These are phyloP conservation scores for Trichomonascaceae sp. DNA, from an alignment of 1,139 yeast species.

Conservation along the genomic window DNA sequence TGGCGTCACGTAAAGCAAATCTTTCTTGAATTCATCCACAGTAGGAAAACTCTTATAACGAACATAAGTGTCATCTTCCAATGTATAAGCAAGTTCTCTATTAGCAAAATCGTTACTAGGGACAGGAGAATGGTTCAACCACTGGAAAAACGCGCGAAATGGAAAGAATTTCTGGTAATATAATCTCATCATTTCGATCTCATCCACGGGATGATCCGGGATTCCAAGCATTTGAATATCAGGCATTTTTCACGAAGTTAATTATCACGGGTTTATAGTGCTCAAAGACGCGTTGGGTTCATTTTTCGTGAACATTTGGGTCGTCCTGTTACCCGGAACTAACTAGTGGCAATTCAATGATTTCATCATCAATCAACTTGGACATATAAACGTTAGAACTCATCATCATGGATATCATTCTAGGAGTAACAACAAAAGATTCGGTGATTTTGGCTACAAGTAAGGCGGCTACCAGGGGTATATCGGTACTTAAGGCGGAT, in stretches of 20 bases:
- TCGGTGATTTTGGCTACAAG: conserved; percentile 86
- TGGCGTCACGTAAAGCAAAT: conserved; percentile 71
- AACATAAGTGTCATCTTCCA: conserved; percentile 62
- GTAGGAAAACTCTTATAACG: conserved; percentile 75
- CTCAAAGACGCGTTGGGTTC: neutral
- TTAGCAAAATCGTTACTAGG: conserved; percentile 61
- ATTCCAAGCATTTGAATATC: conserved; percentile 4
- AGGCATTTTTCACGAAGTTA: neutral
- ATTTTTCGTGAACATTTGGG: neutral
- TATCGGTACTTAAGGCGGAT: conserved; percentile 73
- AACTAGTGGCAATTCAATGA: conserved; percentile 1
- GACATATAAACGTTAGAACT: neutral
- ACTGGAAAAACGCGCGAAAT: conserved; percentile 67
- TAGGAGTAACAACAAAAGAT: conserved; percentile 80
- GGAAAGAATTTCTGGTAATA: conserved; percentile 63
- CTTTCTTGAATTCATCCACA: conserved; percentile 66
- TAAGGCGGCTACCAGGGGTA: conserved; percentile 90
- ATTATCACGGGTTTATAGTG: too few species aligned
- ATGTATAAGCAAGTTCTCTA: conserved; percentile 92
- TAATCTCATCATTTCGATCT: conserved; percentile 9
- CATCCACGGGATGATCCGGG: conserved; percentile 8
- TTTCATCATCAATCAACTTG: neutral
- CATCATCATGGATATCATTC: conserved; percentile 69
- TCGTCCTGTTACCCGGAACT: neutral
- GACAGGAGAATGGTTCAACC: conserved; percentile 83